Percentiles rank a stretch among this genome's conserved stretches.
phyloP scores from a whole-genome alignment of 164 flowering plant species.

The Chimonanthus salicifolius region DNA sequence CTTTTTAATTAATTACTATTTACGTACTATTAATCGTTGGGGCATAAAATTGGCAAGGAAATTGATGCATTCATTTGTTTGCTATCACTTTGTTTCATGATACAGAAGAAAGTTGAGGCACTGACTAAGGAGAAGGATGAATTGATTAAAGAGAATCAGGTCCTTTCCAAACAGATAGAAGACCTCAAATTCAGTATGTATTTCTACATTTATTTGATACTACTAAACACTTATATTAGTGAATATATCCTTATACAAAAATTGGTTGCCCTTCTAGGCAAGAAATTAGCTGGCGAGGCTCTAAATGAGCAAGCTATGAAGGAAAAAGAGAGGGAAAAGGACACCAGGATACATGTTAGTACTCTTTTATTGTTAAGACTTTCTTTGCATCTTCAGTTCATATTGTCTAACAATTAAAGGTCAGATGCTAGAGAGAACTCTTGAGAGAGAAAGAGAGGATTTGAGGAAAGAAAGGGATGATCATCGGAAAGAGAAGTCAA shows the following conservation, averaged over 20 bases:
- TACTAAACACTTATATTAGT: too few relatives aligned
- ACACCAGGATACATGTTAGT: constrained; percentile 62
- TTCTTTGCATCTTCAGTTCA: not conserved
- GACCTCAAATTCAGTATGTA: constrained; percentile 49
- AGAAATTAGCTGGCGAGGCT: constrained; percentile 39
- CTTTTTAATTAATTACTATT: too few relatives aligned
- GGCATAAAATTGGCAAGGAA: too few relatives aligned
- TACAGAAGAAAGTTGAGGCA: constrained; percentile 44
- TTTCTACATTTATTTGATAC: not conserved
- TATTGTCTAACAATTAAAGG: not conserved
- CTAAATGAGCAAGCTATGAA: constrained; percentile 56
- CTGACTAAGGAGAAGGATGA: constrained; percentile 62
- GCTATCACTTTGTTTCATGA: constrained; percentile 3
- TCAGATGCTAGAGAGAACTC: constrained; percentile 63
- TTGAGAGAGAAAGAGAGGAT: constrained; percentile 70
- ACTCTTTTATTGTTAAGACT: not conserved
- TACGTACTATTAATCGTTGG: too few relatives aligned
- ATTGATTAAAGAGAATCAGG: constrained; percentile 50
- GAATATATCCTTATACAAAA: too few relatives aligned
- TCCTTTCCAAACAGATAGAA: constrained; percentile 62
- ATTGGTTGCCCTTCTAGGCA: constrained; percentile 25
- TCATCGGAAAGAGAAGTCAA: constrained; percentile 37
- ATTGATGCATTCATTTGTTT: too few relatives aligned
- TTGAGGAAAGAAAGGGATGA: constrained; percentile 45
- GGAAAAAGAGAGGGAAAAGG: constrained; percentile 78